A percentile compares a stretch with the other conserved stretches of the same genome.
phyloP scores from a whole-genome alignment of 2,329 filamentous ascomycete species.

The Fusarium mangiferae region DNA sequence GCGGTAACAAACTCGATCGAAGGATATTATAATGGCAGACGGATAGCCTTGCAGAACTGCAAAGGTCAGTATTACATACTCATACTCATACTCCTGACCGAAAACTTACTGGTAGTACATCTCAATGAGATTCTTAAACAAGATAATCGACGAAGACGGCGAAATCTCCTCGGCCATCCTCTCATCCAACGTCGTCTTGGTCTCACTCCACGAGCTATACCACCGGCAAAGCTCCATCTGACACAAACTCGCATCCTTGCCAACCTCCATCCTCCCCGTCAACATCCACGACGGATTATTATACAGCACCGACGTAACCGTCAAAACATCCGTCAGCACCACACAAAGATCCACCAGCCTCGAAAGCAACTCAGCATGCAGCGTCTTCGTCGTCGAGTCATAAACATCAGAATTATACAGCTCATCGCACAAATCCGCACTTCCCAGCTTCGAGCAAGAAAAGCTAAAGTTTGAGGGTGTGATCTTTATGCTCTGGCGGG shows the following conservation, averaged over 20 bases:
- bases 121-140: slow-evolving; percentile 41
- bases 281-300: slow-evolving; percentile 39
- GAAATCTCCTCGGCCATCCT: slow-evolving; percentile 8
- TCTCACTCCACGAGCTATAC: slow-evolving; percentile 36
- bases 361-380: slow-evolving; percentile 30
- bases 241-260: slow-evolving; percentile 35
- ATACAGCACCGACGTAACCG: slow-evolving; percentile 30
- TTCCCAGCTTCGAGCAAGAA: slow-evolving; percentile 18
- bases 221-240: slow-evolving; percentile 34
- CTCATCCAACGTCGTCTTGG: slow-evolving; percentile 26
- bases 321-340: slow-evolving; percentile 38
- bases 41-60: slow-evolving; percentile 31
- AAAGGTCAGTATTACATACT: not conserved
- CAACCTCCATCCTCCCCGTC: slow-evolving; percentile 22
- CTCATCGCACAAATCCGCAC: slow-evolving; percentile 37
- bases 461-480: slow-evolving; percentile 40
- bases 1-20: slow-evolving; percentile 22
- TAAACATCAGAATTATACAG: slow-evolving; percentile 39
- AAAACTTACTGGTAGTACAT: slow-evolving; percentile 43
- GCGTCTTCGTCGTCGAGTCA: slow-evolving; percentile 32
- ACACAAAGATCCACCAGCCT: slow-evolving; percentile 41
- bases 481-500: slow-evolving; percentile 42
- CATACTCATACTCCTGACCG: fast-evolving
- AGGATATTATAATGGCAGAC: slow-evolving; percentile 41
- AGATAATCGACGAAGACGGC: slow-evolving; percentile 15